Base-by-base conservation (phyloP, 306 rosid genomes). In the Fragaria nilgerrensis region DNA sequence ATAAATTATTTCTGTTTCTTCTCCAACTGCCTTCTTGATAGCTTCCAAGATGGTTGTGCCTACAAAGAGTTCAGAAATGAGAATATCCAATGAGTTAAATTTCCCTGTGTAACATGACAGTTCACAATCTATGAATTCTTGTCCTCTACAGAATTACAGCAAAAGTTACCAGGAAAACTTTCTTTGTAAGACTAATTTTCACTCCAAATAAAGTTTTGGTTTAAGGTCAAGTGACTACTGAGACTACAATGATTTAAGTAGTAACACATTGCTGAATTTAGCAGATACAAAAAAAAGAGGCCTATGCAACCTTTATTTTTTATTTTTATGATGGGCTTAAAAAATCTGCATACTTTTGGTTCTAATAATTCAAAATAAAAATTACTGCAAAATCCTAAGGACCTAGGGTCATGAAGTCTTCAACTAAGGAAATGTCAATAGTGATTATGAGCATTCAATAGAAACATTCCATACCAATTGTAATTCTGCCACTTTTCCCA, bases 11-110 rank as follows among this genome's bases (percentile, higher is more conserved):
- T 94, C 90, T 72, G 92, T 85, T 68, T 87, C 80, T 65, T 64
- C 88, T 75, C 91, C 90, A 47, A 89, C 91, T 2, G 91, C 72
- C 86, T 80, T 85, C 77, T 88, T 75, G 44, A 94, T 87, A 63
- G 96, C 96, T 76, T 94, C 96, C 86, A 89, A 89, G 75, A 92
- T 86, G 67, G 97, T 90, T 56, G 95, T 88, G 41, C 97, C 98
- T 92, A 37, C 2, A n/a, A 55, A n/a, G 32, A 22, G 62, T 61
- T 61, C 61, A 63, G 82, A 77, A 64, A 75, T 76, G 63, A 15
- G 65, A 56, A 10, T 43, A 29, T 58, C 48, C 29, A 12, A 75
- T 55, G 27, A 34, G 72, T 43, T 68, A 55, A 39, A 72, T 72
- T 78, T 22, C 3, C 27, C 14, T 16, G 49, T 5, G 27, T 20